Conservation (phyloP, 371 early-diverging fungal species). For the Mortierella polycephala region DNA sequence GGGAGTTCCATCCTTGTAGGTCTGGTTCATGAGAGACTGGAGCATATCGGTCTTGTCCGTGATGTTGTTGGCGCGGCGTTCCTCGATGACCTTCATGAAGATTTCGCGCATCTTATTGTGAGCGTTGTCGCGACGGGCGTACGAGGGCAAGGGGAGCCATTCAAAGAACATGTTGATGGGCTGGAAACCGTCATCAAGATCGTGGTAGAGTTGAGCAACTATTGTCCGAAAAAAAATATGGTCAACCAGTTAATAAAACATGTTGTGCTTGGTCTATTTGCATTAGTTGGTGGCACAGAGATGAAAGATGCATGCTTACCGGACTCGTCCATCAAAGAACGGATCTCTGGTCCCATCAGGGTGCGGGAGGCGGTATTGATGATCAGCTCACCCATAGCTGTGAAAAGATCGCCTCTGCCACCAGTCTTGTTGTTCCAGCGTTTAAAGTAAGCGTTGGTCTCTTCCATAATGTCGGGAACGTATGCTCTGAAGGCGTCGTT, state of each 20-base stretch:
- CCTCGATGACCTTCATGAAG: slow-evolving; percentile 84
- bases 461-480: slow-evolving; percentile 89
- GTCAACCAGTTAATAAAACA: neutral
- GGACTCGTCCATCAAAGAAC: slow-evolving; percentile 80
- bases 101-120: slow-evolving; percentile 83
- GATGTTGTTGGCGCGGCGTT: slow-evolving; percentile 72
- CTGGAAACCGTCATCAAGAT: slow-evolving; percentile 93
- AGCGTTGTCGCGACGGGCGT: slow-evolving; percentile 88
- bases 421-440: slow-evolving; percentile 66
- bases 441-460: slow-evolving; percentile 80
- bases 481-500: slow-evolving; percentile 88
- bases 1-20: slow-evolving; percentile 88
- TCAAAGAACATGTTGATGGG: slow-evolving; percentile 94
- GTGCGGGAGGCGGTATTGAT: slow-evolving; percentile 96
- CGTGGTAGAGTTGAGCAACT: slow-evolving; percentile 92
- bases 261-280: neutral
- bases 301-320: slow-evolving; percentile 37
- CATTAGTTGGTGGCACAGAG: neutral
- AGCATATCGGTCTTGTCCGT: slow-evolving; percentile 77
- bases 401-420: slow-evolving; percentile 73
- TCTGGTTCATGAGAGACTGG: slow-evolving; percentile 83
- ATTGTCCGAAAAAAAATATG: neutral
- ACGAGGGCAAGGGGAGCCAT: slow-evolving; percentile 84
- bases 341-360: slow-evolving; percentile 94
- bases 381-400: slow-evolving; percentile 89